Base-by-base conservation (phyloP, 2,329 filamentous ascomycete species). In the Sarocladium brachiariae region DNA sequence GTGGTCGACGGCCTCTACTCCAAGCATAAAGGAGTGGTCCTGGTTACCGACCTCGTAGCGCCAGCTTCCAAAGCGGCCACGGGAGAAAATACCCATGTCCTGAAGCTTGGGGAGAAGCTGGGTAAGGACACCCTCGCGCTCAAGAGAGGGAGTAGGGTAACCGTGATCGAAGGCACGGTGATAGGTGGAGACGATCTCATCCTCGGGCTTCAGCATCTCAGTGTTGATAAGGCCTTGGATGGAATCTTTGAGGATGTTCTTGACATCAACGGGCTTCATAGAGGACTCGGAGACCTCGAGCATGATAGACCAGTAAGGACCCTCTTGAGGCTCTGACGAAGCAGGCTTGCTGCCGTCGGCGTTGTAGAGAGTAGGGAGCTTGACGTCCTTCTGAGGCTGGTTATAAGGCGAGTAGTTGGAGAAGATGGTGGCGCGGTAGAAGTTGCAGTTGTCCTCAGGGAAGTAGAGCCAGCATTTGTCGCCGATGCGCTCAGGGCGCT, bases 391-490 rank as follows among this genome's bases (percentile, higher is more conserved):
- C 58, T 87, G 76, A 30, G 93, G 93, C 75, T 97, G 93, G 79
- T 99, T 99, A 82, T 95, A 84, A 50, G 92, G 93, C 19, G 93
- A 97, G 81, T 99, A 99, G 82, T 99, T 99, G 72, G 92, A 97
- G 83, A 99, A 99, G 75, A 99, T 97, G 65, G 93, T 99, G 65
- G 93, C 93, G 61, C 93, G 89, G 80, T 99, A 99, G 80, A 99
- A 99, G 67, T 90, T 90, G 78, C 90, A 96, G 80, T 99, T 86
- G 70, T 96, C 87, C 72, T 99, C 93, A 56, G 93, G 93, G 83
- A 97, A 99, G 82, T 99, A 99, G 58, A 99, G 78, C 84, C 93
- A 99, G 84, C 93, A 99, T 81, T 97, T 99, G 77, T 99, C 93
- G 58, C 93, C 93, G 61, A 99, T 99, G 66, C 89, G 87, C 70